Base-by-base conservation (phyloP, 192 early-diverging fungal species). In the Podila epicladia region DNA sequence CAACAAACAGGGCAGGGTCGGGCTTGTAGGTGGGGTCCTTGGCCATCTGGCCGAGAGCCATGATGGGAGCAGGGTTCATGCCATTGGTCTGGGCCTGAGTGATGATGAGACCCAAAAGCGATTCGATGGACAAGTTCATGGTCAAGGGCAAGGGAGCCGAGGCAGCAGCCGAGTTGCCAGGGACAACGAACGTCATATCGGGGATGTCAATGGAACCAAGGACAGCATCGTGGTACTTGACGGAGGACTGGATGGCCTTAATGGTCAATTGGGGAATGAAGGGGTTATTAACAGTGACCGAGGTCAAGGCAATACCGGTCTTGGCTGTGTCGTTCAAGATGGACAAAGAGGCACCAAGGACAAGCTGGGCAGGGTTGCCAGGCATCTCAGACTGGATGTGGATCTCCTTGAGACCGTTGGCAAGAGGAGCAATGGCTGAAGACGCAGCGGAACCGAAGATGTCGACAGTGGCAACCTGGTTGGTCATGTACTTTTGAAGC, bases 261-360 rank as follows among this genome's bases (percentile, higher is more conserved):
- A 91, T 89, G 22, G 69, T 72, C 55, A 91, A 62, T 17, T 74
- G 72, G 45, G 88, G 84, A 19, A 71, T 62, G 75, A 91, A 89
- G 24, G 89, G 89, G 71, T 91, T 87, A 33, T 84, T 80, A 50
- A 91, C 74, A 12, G 83, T 74, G 35, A 91, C 86, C 19, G 75
- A 68, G 31, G 86, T 83, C 67, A 69, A 59, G 33, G 89, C 88
- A 58, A 85, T 62, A 29, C 82, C 80, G 22, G 83, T 87, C 19
- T 70, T 58, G 28, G 75, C 67, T 29, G 87, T 87, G 64, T 87
- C 67, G 38, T 71, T 69, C 19, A 72, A 64, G 31, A 91, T 79
- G 31, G 67, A 72, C 61, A 91, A 64, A 3, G 75, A 62, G 49
- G 85, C 73, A 24, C 72, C 66, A 49, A 85, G 74, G n/a, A 91